Conservation (phyloP, 1,284 basidiomycete species). For the Ganoderma multipileum region DNA sequence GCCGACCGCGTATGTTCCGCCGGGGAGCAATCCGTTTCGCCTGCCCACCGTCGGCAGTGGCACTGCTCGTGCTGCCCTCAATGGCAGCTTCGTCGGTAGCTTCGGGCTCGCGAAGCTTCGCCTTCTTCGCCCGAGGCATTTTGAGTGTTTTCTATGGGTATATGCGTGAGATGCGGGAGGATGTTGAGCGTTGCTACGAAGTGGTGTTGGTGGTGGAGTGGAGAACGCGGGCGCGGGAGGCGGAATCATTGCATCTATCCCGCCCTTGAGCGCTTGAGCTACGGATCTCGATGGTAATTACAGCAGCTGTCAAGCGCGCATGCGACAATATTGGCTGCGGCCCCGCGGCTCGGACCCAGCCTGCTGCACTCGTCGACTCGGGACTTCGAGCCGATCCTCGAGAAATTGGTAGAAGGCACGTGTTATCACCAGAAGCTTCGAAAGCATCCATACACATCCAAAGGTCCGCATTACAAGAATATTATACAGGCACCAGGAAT, state of each 20-base stretch:
- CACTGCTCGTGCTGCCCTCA: neutral
- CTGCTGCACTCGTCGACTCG: neutral
- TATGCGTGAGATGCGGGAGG: neutral
- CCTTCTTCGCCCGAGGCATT: constrained; percentile 1
- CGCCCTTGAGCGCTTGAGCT: neutral
- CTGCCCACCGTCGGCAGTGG: constrained; percentile 2
- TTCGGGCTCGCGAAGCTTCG: neutral
- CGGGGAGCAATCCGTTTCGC: neutral
- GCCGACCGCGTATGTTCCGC: neutral
- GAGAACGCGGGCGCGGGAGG: neutral
- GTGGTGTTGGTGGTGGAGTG: neutral
- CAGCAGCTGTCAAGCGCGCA: neutral
- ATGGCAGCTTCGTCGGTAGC: neutral
- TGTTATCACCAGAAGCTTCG: neutral
- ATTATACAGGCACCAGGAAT: constrained; percentile 1
- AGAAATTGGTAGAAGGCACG: neutral
- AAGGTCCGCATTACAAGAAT: neutral
- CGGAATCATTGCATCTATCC: neutral
- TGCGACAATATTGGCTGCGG: neutral
- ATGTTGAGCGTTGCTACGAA: neutral
- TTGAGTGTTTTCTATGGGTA: no score
- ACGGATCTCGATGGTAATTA: neutral
- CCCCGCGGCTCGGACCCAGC: neutral
- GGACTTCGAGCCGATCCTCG: neutral
- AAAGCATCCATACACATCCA: neutral